Evolutionary conservation across 164 flowering plant genomes (phyloP), one percentile per base, ranked within the genome.

Genomic region (Buxus sempervirens): DNA sequence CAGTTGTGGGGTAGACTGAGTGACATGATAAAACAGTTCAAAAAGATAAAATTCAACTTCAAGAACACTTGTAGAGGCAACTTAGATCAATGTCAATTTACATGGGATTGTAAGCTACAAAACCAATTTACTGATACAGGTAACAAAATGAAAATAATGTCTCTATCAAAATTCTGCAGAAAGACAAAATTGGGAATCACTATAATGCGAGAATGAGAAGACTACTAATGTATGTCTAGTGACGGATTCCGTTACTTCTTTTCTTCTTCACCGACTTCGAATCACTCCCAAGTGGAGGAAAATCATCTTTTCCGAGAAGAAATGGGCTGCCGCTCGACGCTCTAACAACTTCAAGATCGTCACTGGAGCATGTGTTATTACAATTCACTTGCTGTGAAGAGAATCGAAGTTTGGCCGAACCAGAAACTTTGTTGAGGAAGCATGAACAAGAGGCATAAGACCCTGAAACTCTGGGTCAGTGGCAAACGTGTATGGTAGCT

Each of bases 381-480:
- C 10, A 51, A 19, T 38, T 22, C 1, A 54, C 10, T 5, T 27
- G 51, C 16, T 25, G 38, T 32, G 38, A n/a, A n/a, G n/a, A n/a
- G n/a, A 32, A 32, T 32, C 5, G 38, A 3, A 7, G 38, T 32
- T 32, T 32, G 3, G 63, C 7, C 58, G 64, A n/a, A 23, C 64
- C 4, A 25, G 62, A 45, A 55, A n/a, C 45, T 60, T 74, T n/a
- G 54, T 24, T 1, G 19, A 14, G 1, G 68, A 32, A 2, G 80
- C 70, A 12, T 16, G 22, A 0, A 10, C 19, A 12, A 77, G 58
- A 55, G 79, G 84, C 64, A 51, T 67, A 20, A 81, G 36, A 14
- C 74, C 74, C 25, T 58, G 36, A 64, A 85, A 63, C 54, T 85
- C 86, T 45, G 82, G 85, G 42, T 85, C 86, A 6, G 78, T 78